These are phyloP conservation scores for Agrocybe praecox DNA, from an alignment of 768 basidiomycete species.

Conservation along the genomic window DNA sequence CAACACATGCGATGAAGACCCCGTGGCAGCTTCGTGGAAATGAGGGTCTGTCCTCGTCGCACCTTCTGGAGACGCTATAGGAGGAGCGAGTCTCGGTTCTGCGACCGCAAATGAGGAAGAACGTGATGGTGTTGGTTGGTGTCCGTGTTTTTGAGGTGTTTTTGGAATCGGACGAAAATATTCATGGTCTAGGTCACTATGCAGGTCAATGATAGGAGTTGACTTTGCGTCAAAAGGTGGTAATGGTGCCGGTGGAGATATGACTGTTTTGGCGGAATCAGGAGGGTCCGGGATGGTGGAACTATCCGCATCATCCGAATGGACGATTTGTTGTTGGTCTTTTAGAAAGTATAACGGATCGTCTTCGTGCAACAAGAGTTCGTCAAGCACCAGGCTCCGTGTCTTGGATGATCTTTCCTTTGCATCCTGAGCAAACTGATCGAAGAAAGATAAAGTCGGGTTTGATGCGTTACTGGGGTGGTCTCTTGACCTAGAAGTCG, in stretches of 20 bases:
- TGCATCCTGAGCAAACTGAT: constrained; percentile 59
- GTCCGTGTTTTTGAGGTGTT: background rate
- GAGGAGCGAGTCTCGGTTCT: constrained; percentile 37
- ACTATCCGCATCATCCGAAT: background rate
- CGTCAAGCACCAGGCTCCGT: constrained; percentile 58
- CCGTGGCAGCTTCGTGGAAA: background rate
- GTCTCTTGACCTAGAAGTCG: background rate
- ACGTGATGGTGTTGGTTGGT: constrained; percentile 31
- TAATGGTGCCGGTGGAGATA: background rate
- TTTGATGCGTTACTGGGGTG: constrained; percentile 12
- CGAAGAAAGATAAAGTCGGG: constrained; percentile 56
- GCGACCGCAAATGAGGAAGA: constrained; percentile 28
- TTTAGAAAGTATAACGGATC: constrained; percentile 69
- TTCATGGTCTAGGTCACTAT: constrained; percentile 38
- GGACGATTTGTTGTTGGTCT: constrained; percentile 11
- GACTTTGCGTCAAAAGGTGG: background rate
- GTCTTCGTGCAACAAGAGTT: constrained; percentile 66
- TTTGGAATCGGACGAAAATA: constrained; percentile 27
- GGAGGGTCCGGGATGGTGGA: background rate
- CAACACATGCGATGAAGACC: constrained; percentile 31
- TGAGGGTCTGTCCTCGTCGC: constrained; percentile 2
- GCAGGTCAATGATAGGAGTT: constrained; percentile 17
- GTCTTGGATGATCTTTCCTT: constrained; percentile 54
- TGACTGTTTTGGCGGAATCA: background rate
- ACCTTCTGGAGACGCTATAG: constrained; percentile 29